Percentiles rank a stretch among this genome's conserved stretches.
These are phyloP conservation scores for Trypanosoma avium DNA, from an alignment of 208 protist genomes.

Conservation along the genomic window DNA sequence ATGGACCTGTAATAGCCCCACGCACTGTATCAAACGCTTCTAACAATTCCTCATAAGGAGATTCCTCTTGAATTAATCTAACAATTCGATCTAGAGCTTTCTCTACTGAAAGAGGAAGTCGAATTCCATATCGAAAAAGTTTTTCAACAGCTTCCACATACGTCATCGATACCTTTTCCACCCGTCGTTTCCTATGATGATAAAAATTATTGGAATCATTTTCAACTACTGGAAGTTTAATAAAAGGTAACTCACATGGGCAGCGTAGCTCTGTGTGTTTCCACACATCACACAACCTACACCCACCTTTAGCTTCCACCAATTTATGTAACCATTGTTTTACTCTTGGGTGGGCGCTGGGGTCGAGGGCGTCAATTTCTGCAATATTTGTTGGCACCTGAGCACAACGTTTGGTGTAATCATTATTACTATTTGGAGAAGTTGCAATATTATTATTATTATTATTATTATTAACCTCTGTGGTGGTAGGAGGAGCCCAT, in stretches of 20 bases:
- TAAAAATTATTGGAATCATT: neutral
- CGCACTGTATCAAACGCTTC: conserved; percentile 79
- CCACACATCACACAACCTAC: conserved; percentile 76
- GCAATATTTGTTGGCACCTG: conserved; percentile 35
- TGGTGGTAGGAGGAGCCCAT: conserved; percentile 19
- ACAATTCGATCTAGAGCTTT: conserved; percentile 62
- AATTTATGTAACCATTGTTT: conserved; percentile 59
- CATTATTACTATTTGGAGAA: conserved; percentile 22
- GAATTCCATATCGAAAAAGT: conserved; percentile 51
- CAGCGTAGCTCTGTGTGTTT: conserved; percentile 59
- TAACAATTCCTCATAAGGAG: conserved; percentile 75
- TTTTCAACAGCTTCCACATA: conserved; percentile 70
- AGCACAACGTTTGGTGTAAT: conserved; percentile 26
- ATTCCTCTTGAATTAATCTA: conserved; percentile 59
- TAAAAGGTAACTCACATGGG: conserved; percentile 75
- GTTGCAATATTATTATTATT: conserved; percentile 2
- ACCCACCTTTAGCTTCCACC: conserved; percentile 59
- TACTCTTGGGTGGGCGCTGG: conserved; percentile 70
- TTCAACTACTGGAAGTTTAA: conserved; percentile 25
- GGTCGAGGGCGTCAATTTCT: conserved; percentile 55
- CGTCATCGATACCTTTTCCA: conserved; percentile 21
- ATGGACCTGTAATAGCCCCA: conserved; percentile 67
- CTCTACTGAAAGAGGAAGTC: conserved; percentile 54
- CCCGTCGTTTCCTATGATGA: conserved; percentile 14
- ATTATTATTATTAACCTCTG: neutral